Base-by-base conservation (phyloP, 208 protist genomes). In the Leishmania turanica region DNA sequence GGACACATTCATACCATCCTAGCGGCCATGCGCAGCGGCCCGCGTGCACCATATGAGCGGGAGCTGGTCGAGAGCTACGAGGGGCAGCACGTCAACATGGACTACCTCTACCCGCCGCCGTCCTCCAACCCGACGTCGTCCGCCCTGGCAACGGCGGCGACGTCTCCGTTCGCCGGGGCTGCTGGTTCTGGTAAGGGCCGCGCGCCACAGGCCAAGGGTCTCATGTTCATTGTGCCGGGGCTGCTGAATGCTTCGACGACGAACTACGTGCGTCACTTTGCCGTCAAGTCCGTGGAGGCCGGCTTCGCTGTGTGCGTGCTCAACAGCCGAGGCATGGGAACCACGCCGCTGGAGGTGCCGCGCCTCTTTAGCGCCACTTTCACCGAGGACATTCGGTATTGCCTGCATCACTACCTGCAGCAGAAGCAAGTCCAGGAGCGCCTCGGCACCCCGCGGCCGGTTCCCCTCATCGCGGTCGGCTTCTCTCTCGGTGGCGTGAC, bases 401-500 rank as follows among this genome's bases (percentile, higher is more conserved):
- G 82, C 34, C 71, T 92, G 69, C 62, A 82, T 19, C 70, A 65
- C 45, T 75, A 87, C 31, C 76, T 93, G 24, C 83, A 19, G 17
- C 73, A 78, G 6, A 71, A 24, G 73, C 66, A 87, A 82, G 82
- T 91, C 68, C 81, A 84, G 75, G 65, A 68, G 60, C 78, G 85
- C 6, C 60, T 93, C 8, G 81, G 81, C 69, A 84, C 81, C 1
- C 31, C 53, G 24, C 40, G 70, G 27, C 68, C 31, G n/a, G 79
- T 94, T 6, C 93, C 93, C 11, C 68, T 95, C 13, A 42, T 95
- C 42, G 91, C 74, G 6, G 49, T 94, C 3, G 91, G 82, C 37
- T 95, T 96, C 70, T 92, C 90, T 0, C 74, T 94, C 15, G 93
- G 93, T 27, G 93, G 93, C 1, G 80, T 91, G 40, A 90, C 92